Percentiles rank a stretch among this genome's conserved stretches.
Conservation (phyloP, 306 rosid genomes). For the Quillaja saponaria region DNA sequence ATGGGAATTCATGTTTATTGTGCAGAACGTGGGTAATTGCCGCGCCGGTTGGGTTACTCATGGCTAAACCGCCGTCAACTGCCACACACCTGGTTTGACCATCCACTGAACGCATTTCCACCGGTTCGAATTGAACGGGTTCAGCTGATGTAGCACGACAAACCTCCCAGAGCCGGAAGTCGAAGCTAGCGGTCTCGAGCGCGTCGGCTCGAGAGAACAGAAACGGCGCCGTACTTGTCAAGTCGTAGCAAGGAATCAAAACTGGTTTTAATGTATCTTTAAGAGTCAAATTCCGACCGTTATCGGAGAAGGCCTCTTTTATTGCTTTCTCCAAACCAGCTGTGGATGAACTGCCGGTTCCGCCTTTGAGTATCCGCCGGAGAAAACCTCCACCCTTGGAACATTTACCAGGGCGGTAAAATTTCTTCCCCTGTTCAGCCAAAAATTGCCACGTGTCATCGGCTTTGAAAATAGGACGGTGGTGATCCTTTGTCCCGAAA, state of each 20-base stretch:
- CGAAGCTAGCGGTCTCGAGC: conserved; percentile 83
- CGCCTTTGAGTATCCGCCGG: conserved; percentile 41
- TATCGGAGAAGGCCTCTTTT: conserved; percentile 70
- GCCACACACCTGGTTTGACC: conserved; percentile 71
- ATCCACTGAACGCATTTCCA: conserved; percentile 73
- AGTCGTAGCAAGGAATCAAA: conserved; percentile 85
- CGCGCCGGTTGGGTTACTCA: conserved; percentile 91
- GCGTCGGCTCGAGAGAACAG: conserved; percentile 97
- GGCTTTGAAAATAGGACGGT: conserved; percentile 68
- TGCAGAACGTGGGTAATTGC: conserved; percentile 99
- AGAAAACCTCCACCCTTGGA: conserved; percentile 38
- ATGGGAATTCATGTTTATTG: conserved; percentile 95
- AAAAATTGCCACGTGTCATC: conserved; percentile 80
- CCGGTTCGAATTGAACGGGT: conserved; percentile 77
- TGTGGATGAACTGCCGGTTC: conserved; percentile 43
- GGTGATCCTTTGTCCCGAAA: conserved; percentile 67
- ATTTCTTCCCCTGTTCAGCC: conserved; percentile 64
- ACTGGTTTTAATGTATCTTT: conserved; percentile 91
- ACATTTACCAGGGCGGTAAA: conserved; percentile 38
- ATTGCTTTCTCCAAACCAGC: conserved; percentile 62
- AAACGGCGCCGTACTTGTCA: conserved; percentile 93
- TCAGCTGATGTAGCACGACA: conserved; percentile 95
- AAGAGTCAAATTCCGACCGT: conserved; percentile 59
- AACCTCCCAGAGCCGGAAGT: conserved; percentile 92
- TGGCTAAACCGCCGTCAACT: conserved; percentile 82